Base-by-base conservation (phyloP, 441 rosid genomes). In the Omphalea diandra region DNA sequence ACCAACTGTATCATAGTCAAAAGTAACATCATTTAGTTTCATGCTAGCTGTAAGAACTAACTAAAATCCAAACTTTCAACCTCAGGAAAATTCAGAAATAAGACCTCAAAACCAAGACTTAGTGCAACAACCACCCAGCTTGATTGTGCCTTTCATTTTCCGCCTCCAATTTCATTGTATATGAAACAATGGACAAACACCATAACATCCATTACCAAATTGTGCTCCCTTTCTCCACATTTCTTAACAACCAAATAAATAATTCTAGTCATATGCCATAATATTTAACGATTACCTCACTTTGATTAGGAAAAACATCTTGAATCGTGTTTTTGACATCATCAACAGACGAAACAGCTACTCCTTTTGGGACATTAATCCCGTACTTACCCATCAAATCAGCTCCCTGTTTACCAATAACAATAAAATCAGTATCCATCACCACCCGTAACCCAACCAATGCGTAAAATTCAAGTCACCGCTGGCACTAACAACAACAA, bases 341-440 rank as follows among this genome's bases (percentile, higher is more conserved):
- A 18, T 87, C 95, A 5, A 76, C 31, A 0, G 99, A 85, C 67
- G 91, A 82, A 67, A 75, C 93, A 44, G 99, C 99, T 2, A 87
- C 89, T 57, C 99, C 99, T 75, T 80, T 95, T 0, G 99, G 99
- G 32, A 95, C 99, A 74, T 92, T 95, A 52, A 95, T 76, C 43
- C 99, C 99, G 14, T 83, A 86, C 76, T 90, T 90, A 22, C 91
- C 73, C 99, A 95, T 95, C 83, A 95, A 81, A 68, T 84, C 96
- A 71, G 98, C 98, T 72, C 99, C 99, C 98, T 95, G 70, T 41
- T 31, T 54, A 70, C 20, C 33, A 58, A 46, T 12, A 22, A 59
- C 35, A 36, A 69, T n/a, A 53, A n/a, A 68, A 50, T 0, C 50
- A 70, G n/a, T 61, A 38, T 73, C 73, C 57, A 54, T 57, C 57